phyloP scores from a whole-genome alignment of 441 rosid genomes.

The Isatis lusitanica region DNA sequence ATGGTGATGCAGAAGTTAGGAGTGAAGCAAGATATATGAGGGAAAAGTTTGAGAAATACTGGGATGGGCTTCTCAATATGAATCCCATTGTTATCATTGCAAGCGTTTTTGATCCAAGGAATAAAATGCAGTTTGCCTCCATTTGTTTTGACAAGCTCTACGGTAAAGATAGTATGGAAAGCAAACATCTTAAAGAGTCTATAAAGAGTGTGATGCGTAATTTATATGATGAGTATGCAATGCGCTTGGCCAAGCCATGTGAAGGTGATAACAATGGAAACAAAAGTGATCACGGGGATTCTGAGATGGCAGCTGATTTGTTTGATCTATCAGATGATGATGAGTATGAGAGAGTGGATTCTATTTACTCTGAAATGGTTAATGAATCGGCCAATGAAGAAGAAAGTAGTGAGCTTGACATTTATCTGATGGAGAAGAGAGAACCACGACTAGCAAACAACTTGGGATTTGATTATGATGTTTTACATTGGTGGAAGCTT shows the following conservation, averaged over 20 bases:
- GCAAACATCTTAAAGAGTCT: background rate
- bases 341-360: background rate
- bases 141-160: background rate
- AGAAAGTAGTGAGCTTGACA: background rate
- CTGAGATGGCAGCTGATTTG: background rate
- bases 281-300: background rate
- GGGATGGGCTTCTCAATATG: no score
- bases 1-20: no score
- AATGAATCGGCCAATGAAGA: background rate
- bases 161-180: background rate
- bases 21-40: no score
- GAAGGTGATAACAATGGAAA: background rate
- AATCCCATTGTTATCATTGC: no score
- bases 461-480: background rate
- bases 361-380: background rate
- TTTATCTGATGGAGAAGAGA: background rate
- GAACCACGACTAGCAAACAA: background rate
- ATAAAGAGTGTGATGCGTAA: no score
- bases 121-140: background rate
- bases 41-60: no score
- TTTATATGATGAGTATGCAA: background rate
- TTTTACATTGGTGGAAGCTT: background rate
- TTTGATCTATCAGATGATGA: background rate
- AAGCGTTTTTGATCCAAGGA: background rate
- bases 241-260: background rate